Conservation (phyloP, 2,329 filamentous ascomycete species). For the Tolypocladium sp. region DNA sequence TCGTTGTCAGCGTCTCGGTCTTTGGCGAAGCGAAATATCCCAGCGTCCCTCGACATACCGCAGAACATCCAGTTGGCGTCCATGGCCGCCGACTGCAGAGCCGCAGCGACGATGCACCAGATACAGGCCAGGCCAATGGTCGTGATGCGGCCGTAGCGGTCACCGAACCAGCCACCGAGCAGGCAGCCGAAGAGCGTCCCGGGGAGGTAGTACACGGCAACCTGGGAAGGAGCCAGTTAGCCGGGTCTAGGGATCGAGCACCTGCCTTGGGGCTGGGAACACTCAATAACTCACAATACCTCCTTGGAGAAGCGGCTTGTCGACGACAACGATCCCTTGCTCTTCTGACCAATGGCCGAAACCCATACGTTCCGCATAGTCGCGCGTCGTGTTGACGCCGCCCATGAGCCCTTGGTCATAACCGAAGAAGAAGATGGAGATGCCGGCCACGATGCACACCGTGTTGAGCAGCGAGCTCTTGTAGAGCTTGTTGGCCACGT, state of each 20-base stretch:
- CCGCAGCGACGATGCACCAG: slow-evolving; percentile 52
- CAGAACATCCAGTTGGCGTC: slow-evolving; percentile 64
- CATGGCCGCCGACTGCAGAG: slow-evolving; percentile 55
- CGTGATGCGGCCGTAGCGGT: slow-evolving; percentile 51
- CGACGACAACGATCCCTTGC: slow-evolving; percentile 41
- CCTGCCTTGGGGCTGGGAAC: neutral
- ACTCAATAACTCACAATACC: slow-evolving; percentile 17
- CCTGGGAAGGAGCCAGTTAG: neutral
- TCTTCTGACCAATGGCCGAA: slow-evolving; percentile 50
- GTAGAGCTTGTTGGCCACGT: slow-evolving; percentile 41
- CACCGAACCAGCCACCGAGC: slow-evolving; percentile 54
- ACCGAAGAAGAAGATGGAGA: slow-evolving; percentile 62
- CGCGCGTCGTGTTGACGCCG: slow-evolving; percentile 55
- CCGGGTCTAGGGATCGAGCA: neutral
- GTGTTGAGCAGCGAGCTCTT: slow-evolving; percentile 48
- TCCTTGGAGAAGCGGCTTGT: slow-evolving; percentile 33
- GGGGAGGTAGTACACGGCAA: slow-evolving; percentile 34
- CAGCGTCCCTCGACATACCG: slow-evolving; percentile 26
- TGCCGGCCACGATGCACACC: slow-evolving; percentile 52
- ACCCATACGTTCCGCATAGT: slow-evolving; percentile 57
- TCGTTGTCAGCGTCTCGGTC: neutral
- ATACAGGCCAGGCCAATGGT: slow-evolving; percentile 51
- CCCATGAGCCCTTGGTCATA: slow-evolving; percentile 51
- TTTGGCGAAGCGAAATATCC: neutral
- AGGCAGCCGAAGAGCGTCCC: slow-evolving; percentile 53